phyloP scores from a whole-genome alignment of 2,329 filamentous ascomycete species.

The Chrysoporthe cubensis region DNA sequence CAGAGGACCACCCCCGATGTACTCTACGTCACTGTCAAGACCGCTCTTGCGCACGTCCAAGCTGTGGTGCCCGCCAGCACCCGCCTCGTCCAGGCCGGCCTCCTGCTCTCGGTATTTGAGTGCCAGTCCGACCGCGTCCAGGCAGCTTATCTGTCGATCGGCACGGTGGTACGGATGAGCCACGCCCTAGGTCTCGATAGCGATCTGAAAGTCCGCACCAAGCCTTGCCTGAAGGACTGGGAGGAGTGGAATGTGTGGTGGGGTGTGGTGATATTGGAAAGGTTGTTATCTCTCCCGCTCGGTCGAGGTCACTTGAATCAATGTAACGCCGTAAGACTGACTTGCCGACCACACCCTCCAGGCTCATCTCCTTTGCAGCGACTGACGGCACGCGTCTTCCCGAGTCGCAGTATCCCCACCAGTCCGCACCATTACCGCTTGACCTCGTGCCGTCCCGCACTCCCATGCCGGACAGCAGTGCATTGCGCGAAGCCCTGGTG shows the following conservation, averaged over 20 bases:
- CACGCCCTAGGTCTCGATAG: neutral
- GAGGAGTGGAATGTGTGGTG: neutral
- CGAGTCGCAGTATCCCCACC: neutral
- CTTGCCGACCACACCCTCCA: neutral
- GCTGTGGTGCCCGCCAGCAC: neutral
- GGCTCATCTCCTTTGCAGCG: neutral
- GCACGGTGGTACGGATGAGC: slow-evolving; percentile 2
- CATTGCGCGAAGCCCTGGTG: neutral
- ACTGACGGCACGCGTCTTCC: neutral
- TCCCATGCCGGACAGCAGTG: neutral
- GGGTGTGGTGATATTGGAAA: neutral
- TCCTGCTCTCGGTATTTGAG: slow-evolving; percentile 3
- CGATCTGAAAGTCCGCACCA: neutral
- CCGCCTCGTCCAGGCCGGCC: slow-evolving; percentile 5
- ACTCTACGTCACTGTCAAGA: neutral
- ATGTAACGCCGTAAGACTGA: neutral
- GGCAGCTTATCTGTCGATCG: slow-evolving; percentile 12
- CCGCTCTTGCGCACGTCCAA: slow-evolving; percentile 2
- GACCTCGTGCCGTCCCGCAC: neutral
- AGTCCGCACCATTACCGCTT: neutral
- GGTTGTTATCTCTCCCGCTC: neutral
- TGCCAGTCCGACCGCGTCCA: slow-evolving; percentile 3
- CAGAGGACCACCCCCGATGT: neutral
- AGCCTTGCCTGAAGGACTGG: neutral
- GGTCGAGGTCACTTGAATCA: neutral